Evolutionary conservation across 306 rosid genomes (phyloP).

Genomic region (Urtica urens): DNA sequence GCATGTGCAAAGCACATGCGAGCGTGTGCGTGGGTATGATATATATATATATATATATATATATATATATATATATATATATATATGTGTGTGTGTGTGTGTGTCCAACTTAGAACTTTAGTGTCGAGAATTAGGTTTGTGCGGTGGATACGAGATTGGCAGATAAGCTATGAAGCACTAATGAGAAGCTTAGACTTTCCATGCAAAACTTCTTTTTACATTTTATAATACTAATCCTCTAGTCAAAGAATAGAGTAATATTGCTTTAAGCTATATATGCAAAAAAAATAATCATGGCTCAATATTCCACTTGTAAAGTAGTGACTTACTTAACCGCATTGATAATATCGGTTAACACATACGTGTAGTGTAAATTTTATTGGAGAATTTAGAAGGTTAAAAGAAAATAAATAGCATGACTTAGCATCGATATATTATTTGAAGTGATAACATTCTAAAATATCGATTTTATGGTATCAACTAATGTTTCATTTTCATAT

Average conservation of each 20-base stretch:
- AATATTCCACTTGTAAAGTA: neutral
- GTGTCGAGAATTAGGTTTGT: slow-evolving; percentile 4
- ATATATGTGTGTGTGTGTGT: neutral
- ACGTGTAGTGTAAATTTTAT: too few relatives aligned
- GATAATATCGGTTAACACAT: neutral
- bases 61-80: too few relatives aligned
- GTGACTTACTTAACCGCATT: neutral
- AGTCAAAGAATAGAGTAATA: neutral
- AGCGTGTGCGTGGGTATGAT: slow-evolving; percentile 1
- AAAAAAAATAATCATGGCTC: neutral
- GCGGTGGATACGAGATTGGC: neutral
- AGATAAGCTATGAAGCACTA: slow-evolving; percentile 16
- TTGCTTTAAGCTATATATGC: neutral
- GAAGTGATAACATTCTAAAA: too few relatives aligned
- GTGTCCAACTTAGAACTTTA: slow-evolving; percentile 7
- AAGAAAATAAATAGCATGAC: too few relatives aligned
- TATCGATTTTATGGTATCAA: too few relatives aligned
- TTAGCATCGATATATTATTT: too few relatives aligned
- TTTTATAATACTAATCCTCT: neutral
- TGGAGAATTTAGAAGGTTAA: too few relatives aligned
- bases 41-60: neutral
- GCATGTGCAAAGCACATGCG: slow-evolving; percentile 10
- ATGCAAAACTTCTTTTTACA: neutral
- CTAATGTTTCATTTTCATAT: too few relatives aligned
- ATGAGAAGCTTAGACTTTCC: neutral